phyloP scores from a whole-genome alignment of 345 rosid genomes.

The Hirschfeldia incana region DNA sequence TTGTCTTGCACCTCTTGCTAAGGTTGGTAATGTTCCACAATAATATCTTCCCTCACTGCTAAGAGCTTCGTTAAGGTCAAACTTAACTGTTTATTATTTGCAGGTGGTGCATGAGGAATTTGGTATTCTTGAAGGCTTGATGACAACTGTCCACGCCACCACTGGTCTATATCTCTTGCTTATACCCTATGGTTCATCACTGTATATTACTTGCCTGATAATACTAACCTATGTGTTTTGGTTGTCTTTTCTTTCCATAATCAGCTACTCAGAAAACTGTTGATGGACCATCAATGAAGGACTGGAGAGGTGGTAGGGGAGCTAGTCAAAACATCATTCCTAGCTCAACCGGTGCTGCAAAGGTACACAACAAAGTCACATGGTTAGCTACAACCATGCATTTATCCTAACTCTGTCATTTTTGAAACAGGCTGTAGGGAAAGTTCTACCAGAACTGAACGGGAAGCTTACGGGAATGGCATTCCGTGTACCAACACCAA shows the following conservation, averaged over 20 bases:
- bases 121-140: constrained; percentile 92
- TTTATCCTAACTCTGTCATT: background rate
- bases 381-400: background rate
- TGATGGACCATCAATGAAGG: constrained; percentile 98
- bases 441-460: constrained; percentile 95
- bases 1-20: constrained; percentile 99
- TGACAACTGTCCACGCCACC: constrained; percentile 99
- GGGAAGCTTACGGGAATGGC: constrained; percentile 99
- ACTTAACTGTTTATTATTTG: background rate
- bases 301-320: constrained; percentile 99
- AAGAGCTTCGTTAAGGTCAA: background rate
- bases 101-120: constrained; percentile 99
- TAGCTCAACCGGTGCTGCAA: constrained; percentile 98
- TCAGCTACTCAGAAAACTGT: constrained; percentile 98
- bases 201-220: constrained; percentile 3
- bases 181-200: background rate
- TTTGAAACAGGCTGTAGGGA: constrained; percentile 82
- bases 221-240: constrained; percentile 9
- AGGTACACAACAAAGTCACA: constrained; percentile 46
- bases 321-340: constrained; percentile 99
- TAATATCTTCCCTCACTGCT: background rate
- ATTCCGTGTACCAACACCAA: constrained; percentile 96
- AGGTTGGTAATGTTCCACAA: constrained; percentile 51
- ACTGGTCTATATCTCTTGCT: constrained; percentile 60
- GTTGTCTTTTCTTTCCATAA: constrained; percentile 28